Conservation (phyloP, 1,284 basidiomycete species). For the Papiliotrema fonsecae region DNA sequence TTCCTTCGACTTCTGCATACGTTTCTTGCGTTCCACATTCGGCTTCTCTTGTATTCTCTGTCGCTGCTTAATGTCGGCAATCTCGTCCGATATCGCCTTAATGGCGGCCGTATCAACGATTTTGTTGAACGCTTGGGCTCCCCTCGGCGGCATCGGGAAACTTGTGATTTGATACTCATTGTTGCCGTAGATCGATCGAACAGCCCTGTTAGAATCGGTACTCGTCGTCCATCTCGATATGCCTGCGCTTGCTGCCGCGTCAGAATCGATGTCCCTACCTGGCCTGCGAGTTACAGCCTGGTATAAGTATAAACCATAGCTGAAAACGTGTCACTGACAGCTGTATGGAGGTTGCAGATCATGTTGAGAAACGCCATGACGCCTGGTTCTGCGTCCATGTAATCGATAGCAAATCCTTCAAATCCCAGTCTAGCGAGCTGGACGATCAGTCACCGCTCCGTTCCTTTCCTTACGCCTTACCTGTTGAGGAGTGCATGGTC, state of each 20-base stretch:
- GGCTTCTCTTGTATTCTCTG: constrained; percentile 26
- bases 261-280: constrained; percentile 11
- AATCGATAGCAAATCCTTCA: constrained; percentile 77
- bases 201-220: constrained; percentile 12
- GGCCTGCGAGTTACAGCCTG: constrained; percentile 35
- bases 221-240: constrained; percentile 25
- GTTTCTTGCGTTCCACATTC: constrained; percentile 7
- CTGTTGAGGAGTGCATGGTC: constrained; percentile 20
- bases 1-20: constrained; percentile 8
- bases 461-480: neutral
- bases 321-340: constrained; percentile 50
- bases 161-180: constrained; percentile 18
- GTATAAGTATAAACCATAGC: constrained; percentile 10
- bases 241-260: constrained; percentile 12
- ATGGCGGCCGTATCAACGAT: constrained; percentile 39
- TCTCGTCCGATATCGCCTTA: constrained; percentile 36
- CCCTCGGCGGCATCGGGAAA: neutral
- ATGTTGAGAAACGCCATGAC: constrained; percentile 54
- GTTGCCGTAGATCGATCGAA: constrained; percentile 28
- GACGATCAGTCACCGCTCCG: neutral
- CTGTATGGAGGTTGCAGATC: constrained; percentile 62
- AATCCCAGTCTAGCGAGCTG: constrained; percentile 66
- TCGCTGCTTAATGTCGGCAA: constrained; percentile 45
- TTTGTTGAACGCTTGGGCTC: constrained; percentile 32
- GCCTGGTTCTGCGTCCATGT: constrained; percentile 51